phyloP scores from a whole-genome alignment of 2,329 filamentous ascomycete species.

The Metarhizium brunneum region DNA sequence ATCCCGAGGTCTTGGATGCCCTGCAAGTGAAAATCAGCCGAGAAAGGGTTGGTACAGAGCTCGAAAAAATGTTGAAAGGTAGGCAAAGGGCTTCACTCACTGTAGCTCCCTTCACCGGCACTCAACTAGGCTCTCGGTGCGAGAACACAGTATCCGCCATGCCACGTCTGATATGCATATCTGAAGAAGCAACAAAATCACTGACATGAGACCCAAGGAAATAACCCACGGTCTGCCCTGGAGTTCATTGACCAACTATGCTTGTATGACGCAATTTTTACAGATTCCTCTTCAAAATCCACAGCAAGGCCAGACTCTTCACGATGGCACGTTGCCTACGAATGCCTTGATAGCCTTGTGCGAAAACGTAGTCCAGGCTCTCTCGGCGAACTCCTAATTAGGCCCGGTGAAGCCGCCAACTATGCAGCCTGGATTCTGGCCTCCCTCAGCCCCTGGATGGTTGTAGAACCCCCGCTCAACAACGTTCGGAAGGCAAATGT shows the following conservation, averaged over 20 bases:
- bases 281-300: constrained; percentile 49
- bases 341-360: constrained; percentile 46
- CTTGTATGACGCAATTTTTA: constrained; percentile 67
- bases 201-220: constrained; percentile 27
- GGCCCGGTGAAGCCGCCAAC: constrained; percentile 54
- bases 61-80: constrained; percentile 77
- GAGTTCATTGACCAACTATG: constrained; percentile 55
- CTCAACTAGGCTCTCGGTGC: background rate
- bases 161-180: background rate
- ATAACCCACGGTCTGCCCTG: constrained; percentile 53
- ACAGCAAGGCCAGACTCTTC: constrained; percentile 45
- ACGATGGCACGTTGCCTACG: constrained; percentile 55
- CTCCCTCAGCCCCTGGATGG: constrained; percentile 65
- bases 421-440: constrained; percentile 71
- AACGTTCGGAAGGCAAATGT: constrained; percentile 38
- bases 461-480: constrained; percentile 31
- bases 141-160: background rate
- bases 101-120: background rate
- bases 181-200: background rate
- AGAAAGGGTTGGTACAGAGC: constrained; percentile 76
- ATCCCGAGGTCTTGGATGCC: constrained; percentile 67
- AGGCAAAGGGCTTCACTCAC: background rate
- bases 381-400: constrained; percentile 46
- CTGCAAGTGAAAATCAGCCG: constrained; percentile 85
- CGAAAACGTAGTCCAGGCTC: constrained; percentile 34